phyloP scores from a whole-genome alignment of 192 early-diverging fungal species.

The Backusella australiensis region DNA sequence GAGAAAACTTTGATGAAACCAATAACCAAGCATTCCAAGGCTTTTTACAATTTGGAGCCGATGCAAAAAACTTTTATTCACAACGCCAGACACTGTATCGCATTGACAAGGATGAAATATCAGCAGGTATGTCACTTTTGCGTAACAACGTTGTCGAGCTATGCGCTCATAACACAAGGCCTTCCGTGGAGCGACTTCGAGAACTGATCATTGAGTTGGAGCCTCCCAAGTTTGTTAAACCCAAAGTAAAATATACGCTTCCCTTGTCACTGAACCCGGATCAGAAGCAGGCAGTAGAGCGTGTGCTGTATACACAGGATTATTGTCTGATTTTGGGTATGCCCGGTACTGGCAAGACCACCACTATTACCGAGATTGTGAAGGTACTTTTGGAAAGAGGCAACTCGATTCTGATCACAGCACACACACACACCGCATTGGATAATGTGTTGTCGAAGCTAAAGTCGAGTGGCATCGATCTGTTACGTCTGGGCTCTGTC shows the following conservation, averaged over 20 bases:
- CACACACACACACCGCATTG: slow-evolving; percentile 91
- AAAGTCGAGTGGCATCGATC: slow-evolving; percentile 54
- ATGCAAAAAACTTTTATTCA: slow-evolving; percentile 30
- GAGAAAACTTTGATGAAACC: slow-evolving; percentile 48
- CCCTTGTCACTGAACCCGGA: slow-evolving; percentile 62
- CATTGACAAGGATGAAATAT: slow-evolving; percentile 86
- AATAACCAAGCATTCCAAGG: slow-evolving; percentile 58
- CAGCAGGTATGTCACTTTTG: slow-evolving; percentile 61
- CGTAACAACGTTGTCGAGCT: slow-evolving; percentile 78
- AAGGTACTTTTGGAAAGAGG: slow-evolving; percentile 58
- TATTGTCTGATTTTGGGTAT: slow-evolving; percentile 92
- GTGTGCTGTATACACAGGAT: slow-evolving; percentile 75
- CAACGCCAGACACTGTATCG: slow-evolving; percentile 43
- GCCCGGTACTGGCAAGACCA: slow-evolving; percentile 97
- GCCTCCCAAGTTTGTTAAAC: slow-evolving; percentile 55
- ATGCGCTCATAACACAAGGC: slow-evolving; percentile 31
- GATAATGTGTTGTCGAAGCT: slow-evolving; percentile 92
- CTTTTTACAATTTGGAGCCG: slow-evolving; percentile 28
- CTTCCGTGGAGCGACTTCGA: slow-evolving; percentile 48
- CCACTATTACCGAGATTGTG: slow-evolving; percentile 81
- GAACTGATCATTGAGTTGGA: slow-evolving; percentile 77
- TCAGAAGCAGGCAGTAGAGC: slow-evolving; percentile 66
- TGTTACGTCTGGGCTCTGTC: slow-evolving; percentile 74
- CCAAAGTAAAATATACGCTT: background rate
- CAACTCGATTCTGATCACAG: slow-evolving; percentile 80